Base-by-base conservation (phyloP, 23 red algal species). In the Pyropia yezoensis region DNA sequence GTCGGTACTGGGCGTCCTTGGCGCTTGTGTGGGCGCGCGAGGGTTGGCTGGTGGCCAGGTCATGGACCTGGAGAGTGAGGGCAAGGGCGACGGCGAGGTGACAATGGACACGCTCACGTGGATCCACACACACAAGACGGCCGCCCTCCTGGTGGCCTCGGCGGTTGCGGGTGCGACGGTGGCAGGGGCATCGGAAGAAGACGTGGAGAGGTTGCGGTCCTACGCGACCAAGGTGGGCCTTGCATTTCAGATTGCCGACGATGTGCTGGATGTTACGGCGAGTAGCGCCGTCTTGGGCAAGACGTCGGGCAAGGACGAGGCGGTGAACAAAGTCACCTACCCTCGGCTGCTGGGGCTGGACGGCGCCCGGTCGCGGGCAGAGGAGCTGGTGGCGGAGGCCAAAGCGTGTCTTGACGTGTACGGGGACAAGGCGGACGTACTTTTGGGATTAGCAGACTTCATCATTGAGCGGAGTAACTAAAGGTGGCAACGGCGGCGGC, bases 71-170 rank as follows among this genome's bases (percentile, higher is more conserved):
- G 65, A 81, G 66, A 54, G 54, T 3, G 94, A 98, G 79, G 94
- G 94, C 6, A 67, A 82, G 14, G 30, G 74, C 14, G 71, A 50
- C 15, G 55, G 27, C n/a, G 76, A 91, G 51, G 69, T 91, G 27
- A 66, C 68, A 12, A 20, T 98, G 17, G 84, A 90, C 22, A 75
- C 63, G 16, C 71, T 98, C 50, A 78, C 73, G 58, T 90, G 85
- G 94, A 98, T 98, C 54, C 94, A 98, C 70, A 86, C 80, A 25
- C 80, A 98, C 70, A 98, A 98, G 76, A 98, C 94, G 0, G 94
- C 86, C 7, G 86, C 87, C 18, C 63, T 98, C 27, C 57, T 98
- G 71, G 77, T 79, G 25, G 85, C 83, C 27, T 86, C 70, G 53
- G 69, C 71, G 27, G 82, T 76, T 20, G 74, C 79, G 49, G 94